Evolutionary conservation across 106 monocot genomes (phyloP), one percentile per base, ranked within the genome.

Genomic region (Dendrobium nobile): DNA sequence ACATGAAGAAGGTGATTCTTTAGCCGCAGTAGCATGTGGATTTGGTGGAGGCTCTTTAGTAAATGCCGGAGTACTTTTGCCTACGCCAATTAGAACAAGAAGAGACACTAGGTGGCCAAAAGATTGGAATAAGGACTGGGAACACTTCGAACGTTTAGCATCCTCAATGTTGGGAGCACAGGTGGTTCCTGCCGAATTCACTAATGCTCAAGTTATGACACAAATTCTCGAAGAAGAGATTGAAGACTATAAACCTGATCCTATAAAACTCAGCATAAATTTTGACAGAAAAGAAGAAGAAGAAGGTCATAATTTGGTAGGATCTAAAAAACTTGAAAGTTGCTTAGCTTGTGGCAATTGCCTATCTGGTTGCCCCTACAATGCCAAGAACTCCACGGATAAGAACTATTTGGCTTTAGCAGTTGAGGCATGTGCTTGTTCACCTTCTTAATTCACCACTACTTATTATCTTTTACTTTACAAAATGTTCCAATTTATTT

Each of bases 341-440:
- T 86, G 86, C 51, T 47, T 86, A 4, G 86, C 79, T 19, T 86
- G 86, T 82, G 86, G 86, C 47, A 86, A 86, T 79, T 86, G 86
- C 42, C 48, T 86, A 17, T 86, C 86, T 24, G 86, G 86, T 26
- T 86, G 86, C 48, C 86, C 82, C 20, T 86, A 86, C 33, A 78
- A 82, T 82, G 86, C 86, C 27, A 86, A 86, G 73, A 86, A 86
- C 64, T 86, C 86, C 37, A 82, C 82, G 13, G 82, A 86, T 74
- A 86, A 82, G 75, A 86, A 82, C 54, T 86, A 86, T 61, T 54
- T 86, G 55, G 74, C 79, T 59, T 79, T 73, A 68, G 86, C 82
- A 58, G 76, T 76, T 45, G 28, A 86, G 81, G 85, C 72, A 85
- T 7, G 41, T 41, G 16, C 9, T 77, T 54, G 15, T 77, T 54